phyloP scores from a whole-genome alignment of 768 basidiomycete genomes.

The Daedalea quercina region DNA sequence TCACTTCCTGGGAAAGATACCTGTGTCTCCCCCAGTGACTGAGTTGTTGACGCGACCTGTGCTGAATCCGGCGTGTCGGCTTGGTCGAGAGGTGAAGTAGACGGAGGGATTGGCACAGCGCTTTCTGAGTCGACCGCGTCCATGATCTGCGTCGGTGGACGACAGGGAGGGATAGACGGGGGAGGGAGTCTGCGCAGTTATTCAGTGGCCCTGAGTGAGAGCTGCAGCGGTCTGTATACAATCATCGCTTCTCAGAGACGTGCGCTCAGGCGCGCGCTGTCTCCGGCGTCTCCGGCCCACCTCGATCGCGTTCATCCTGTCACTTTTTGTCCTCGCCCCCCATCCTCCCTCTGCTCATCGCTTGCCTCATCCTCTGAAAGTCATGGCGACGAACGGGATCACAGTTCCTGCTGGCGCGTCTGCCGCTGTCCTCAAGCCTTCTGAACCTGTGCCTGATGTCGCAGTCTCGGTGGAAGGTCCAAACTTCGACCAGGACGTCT shows the following conservation, averaged over 20 bases:
- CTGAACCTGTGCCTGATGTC: slow-evolving; percentile 56
- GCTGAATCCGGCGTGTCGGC: slow-evolving; percentile 8
- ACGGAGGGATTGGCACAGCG: slow-evolving; percentile 19
- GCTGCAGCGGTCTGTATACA: neutral
- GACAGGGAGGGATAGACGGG: neutral
- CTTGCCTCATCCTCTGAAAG: neutral
- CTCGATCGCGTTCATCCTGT: neutral
- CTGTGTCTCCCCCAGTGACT: slow-evolving; percentile 15
- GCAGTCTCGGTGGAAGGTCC: slow-evolving; percentile 80
- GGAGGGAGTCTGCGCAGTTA: neutral
- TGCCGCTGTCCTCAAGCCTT: slow-evolving; percentile 71
- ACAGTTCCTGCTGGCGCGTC: slow-evolving; percentile 53
- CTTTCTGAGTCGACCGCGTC: slow-evolving; percentile 13
- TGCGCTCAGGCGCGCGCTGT: neutral
- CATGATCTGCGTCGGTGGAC: slow-evolving; percentile 8
- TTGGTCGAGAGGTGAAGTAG: slow-evolving; percentile 19
- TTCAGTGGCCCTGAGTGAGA: neutral
- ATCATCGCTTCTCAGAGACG: neutral
- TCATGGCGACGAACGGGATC: slow-evolving; percentile 11
- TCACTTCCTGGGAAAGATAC: slow-evolving; percentile 9
- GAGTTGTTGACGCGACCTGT: slow-evolving; percentile 3
- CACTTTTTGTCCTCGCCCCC: neutral
- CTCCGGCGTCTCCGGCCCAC: neutral
- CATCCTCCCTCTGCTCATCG: neutral
- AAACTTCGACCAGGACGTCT: slow-evolving; percentile 65